Percentiles rank a stretch among this genome's conserved stretches.
phyloP scores from a whole-genome alignment of 2,329 filamentous ascomycete genomes.

The Fusarium secorum region DNA sequence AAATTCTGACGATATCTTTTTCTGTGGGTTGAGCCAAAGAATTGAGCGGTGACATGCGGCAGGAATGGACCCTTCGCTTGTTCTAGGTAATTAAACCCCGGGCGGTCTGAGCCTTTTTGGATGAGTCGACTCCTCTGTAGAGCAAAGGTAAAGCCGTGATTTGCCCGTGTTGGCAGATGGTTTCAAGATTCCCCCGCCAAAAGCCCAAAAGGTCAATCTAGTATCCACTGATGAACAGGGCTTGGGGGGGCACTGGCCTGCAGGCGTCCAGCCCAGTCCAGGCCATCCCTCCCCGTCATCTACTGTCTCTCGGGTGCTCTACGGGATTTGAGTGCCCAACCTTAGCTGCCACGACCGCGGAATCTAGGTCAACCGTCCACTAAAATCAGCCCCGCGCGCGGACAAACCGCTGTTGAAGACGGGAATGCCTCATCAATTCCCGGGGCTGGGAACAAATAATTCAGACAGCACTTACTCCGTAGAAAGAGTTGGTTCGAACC shows the following conservation, averaged over 20 bases:
- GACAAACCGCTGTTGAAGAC: slow-evolving; percentile 2
- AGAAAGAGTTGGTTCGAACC: slow-evolving; percentile 8
- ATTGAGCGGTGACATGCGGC: slow-evolving; percentile 43
- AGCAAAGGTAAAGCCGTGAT: slow-evolving; percentile 18
- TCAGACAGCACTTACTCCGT: no score
- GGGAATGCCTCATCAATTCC: not conserved
- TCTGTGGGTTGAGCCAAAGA: slow-evolving; percentile 35
- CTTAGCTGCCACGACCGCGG: not conserved
- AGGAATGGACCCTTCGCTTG: slow-evolving; percentile 33
- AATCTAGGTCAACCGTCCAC: not conserved
- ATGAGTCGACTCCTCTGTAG: not conserved
- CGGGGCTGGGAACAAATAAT: not conserved
- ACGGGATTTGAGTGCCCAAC: not conserved
- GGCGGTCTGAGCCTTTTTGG: slow-evolving; percentile 17
- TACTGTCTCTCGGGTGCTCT: not conserved
- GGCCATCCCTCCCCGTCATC: not conserved
- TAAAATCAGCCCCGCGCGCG: not conserved
- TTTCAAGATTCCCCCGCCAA: slow-evolving; percentile 12
- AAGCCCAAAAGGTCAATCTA: not conserved
- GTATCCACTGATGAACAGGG: slow-evolving; percentile 3
- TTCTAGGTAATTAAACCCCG: slow-evolving; percentile 8
- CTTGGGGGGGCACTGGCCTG: not conserved
- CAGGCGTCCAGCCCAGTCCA: not conserved
- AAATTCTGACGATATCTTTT: slow-evolving; percentile 28
- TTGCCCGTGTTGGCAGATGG: slow-evolving; percentile 14